Conservation (phyloP, 2,329 filamentous ascomycete species). For the Lomentospora prolificans region DNA sequence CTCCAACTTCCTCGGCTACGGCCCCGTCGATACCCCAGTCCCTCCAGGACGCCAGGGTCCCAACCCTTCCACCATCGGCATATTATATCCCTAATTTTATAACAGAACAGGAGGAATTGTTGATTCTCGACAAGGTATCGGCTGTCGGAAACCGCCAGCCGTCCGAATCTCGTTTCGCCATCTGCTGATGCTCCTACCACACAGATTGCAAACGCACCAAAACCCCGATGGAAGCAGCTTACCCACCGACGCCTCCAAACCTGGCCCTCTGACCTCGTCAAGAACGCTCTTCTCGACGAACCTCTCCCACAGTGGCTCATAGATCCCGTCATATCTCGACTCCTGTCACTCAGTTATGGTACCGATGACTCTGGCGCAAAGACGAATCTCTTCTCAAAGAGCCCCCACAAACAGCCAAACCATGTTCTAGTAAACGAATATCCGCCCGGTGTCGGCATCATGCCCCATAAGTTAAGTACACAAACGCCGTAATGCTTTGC, state of each 20-base stretch:
- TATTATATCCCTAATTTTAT: conserved; percentile 89
- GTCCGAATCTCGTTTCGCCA: background rate
- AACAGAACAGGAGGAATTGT: conserved; percentile 59
- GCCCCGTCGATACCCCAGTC: conserved; percentile 28
- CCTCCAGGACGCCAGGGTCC: conserved; percentile 43
- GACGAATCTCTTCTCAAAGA: conserved; percentile 43
- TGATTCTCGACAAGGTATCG: conserved; percentile 59
- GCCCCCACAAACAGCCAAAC: conserved; percentile 71
- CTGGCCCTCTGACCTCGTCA: conserved; percentile 75
- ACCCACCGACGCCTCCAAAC: conserved; percentile 85
- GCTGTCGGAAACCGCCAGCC: background rate
- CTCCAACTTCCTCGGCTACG: background rate
- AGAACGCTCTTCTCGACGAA: conserved; percentile 64
- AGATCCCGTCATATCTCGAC: conserved; percentile 55
- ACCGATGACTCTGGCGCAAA: conserved; percentile 12
- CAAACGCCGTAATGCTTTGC: conserved; percentile 10
- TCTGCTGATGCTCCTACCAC: background rate
- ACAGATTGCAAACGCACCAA: conserved; percentile 53
- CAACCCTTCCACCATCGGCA: conserved; percentile 49
- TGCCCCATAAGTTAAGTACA: conserved; percentile 67
- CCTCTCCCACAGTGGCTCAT: conserved; percentile 68
- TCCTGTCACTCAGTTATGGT: conserved; percentile 37
- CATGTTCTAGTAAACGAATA: conserved; percentile 96
- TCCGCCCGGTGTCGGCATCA: conserved; percentile 78
- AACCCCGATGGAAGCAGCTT: conserved; percentile 76